Percentiles rank a stretch among this genome's conserved stretches.
Evolutionary conservation across 1,139 yeast genomes (phyloP).

Genomic region (Suhomyces taliae): DNA sequence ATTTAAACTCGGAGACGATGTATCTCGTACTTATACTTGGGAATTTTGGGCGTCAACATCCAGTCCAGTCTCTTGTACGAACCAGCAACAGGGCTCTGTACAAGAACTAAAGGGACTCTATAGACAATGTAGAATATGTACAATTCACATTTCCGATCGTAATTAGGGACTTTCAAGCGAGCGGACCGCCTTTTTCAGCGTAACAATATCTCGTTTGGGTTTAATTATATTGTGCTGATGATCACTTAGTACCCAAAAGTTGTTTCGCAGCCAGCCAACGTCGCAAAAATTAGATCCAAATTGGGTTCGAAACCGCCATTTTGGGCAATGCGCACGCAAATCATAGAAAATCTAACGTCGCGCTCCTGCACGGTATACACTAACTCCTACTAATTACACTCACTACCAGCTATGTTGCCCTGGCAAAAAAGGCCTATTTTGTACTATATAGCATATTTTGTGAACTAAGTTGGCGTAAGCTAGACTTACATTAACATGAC

Average conservation of each 20-base stretch:
- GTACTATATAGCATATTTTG: too few species aligned
- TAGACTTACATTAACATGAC: background rate
- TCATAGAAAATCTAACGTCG: too few species aligned
- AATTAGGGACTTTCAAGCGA: background rate
- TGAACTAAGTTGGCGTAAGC: background rate
- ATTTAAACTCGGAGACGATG: background rate
- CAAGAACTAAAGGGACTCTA: too few species aligned
- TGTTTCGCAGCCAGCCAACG: conserved; percentile 1
- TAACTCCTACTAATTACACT: background rate
- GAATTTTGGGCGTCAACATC: background rate
- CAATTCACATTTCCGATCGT: background rate
- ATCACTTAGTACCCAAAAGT: background rate
- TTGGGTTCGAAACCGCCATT: background rate
- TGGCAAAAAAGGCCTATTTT: too few species aligned
- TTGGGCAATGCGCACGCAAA: too few species aligned
- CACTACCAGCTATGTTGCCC: too few species aligned
- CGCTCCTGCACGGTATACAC: background rate
- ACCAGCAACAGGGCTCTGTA: background rate
- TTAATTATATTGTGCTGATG: background rate
- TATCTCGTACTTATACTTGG: conserved; percentile 4
- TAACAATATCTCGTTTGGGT: background rate
- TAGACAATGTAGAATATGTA: background rate
- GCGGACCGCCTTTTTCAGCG: background rate
- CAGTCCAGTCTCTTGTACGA: background rate
- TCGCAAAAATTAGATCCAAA: background rate